phyloP scores from a whole-genome alignment of 345 rosid species.

The Tarenaya hassleriana region DNA sequence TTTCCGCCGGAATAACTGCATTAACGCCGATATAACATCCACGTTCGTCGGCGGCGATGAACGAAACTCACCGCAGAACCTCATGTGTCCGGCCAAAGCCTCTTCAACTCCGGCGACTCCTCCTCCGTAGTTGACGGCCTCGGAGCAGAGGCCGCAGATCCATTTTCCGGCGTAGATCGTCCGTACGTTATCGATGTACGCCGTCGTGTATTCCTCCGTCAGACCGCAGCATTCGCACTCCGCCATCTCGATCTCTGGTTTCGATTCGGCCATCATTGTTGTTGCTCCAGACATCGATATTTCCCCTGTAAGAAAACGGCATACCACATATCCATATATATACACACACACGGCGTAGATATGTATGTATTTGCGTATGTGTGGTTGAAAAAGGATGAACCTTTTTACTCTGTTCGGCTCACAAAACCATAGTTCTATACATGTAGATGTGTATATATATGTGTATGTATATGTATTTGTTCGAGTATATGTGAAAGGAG shows the following conservation, averaged over 20 bases:
- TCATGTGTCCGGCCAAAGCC: constrained; percentile 62
- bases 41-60: constrained; percentile 43
- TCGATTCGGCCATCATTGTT: neutral
- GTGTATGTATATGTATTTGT: too few species aligned
- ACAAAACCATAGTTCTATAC: too few species aligned
- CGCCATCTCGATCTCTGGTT: constrained; percentile 42
- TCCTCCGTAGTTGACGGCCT: constrained; percentile 63
- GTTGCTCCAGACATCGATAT: constrained; percentile 3
- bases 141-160: constrained; percentile 83
- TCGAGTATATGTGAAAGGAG: too few species aligned
- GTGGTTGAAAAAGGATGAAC: too few species aligned
- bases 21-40: constrained; percentile 62
- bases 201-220: constrained; percentile 74
- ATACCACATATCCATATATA: neutral
- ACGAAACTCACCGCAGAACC: constrained; percentile 48
- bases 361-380: too few species aligned
- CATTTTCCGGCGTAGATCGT: constrained; percentile 55
- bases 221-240: constrained; percentile 71
- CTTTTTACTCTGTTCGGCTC: too few species aligned
- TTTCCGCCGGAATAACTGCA: constrained; percentile 52
- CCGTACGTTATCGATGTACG: constrained; percentile 47
- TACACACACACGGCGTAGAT: too few species aligned
- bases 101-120: constrained; percentile 64
- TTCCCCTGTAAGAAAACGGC: neutral
- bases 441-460: too few species aligned